Percentiles rank a stretch among this genome's conserved stretches.
Conservation (phyloP, 306 rosid genomes). For the Cicer bijugum region DNA sequence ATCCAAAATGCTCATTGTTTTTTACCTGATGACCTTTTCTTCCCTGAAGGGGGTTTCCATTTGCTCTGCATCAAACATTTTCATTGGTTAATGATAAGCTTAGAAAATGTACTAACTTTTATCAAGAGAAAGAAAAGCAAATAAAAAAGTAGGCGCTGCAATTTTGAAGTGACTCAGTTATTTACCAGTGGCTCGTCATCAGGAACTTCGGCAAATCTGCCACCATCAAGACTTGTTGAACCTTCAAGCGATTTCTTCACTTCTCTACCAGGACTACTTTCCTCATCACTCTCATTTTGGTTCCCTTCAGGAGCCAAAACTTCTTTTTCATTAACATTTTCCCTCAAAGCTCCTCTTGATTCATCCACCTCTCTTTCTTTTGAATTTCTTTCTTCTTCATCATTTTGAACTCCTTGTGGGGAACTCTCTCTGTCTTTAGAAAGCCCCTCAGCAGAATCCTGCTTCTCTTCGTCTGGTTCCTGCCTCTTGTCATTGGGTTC, state of each 20-base stretch:
- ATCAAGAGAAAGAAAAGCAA: background rate
- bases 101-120: slow-evolving; percentile 7
- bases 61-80: slow-evolving; percentile 63
- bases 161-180: slow-evolving; percentile 41
- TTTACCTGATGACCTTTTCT: slow-evolving; percentile 56
- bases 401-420: slow-evolving; percentile 53
- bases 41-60: slow-evolving; percentile 73
- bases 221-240: slow-evolving; percentile 39
- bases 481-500: slow-evolving; percentile 55
- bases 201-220: slow-evolving; percentile 57
- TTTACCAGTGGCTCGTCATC: slow-evolving; percentile 95
- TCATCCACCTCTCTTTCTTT: slow-evolving; percentile 59
- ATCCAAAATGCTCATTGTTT: slow-evolving; percentile 48
- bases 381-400: slow-evolving; percentile 51
- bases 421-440: slow-evolving; percentile 49
- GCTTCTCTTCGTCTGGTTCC: slow-evolving; percentile 52
- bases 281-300: slow-evolving; percentile 51
- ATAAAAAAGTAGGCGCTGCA: slow-evolving; percentile 9
- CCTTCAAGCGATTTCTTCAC: slow-evolving; percentile 39
- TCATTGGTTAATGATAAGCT: slow-evolving; percentile 15
- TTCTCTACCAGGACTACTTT: slow-evolving; percentile 48
- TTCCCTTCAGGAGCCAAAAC: slow-evolving; percentile 55
- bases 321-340: slow-evolving; percentile 51
- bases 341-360: slow-evolving; percentile 51
- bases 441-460: slow-evolving; percentile 51